Percentiles rank a stretch among this genome's conserved stretches.
Evolutionary conservation across 2,329 filamentous ascomycete species (phyloP).

Genomic region (Boeremia lycopersici): DNA sequence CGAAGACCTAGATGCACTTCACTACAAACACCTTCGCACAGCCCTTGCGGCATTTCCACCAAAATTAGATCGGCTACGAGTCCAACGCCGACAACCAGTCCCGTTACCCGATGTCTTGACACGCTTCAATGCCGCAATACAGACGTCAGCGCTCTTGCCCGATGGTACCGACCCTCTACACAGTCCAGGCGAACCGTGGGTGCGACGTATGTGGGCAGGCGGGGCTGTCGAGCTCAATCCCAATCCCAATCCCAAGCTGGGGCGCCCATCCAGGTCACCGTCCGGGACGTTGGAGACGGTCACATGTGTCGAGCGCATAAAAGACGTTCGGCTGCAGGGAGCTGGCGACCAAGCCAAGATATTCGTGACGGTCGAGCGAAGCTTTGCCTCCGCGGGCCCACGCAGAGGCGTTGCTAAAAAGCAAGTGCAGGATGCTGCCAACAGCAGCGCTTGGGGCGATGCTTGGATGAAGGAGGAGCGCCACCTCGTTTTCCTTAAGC

Average conservation of each 20-base stretch:
- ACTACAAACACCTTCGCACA: slow-evolving; percentile 65
- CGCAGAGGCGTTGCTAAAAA: too few relatives aligned
- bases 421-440: too few relatives aligned
- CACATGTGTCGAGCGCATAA: slow-evolving; percentile 53
- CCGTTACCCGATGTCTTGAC: slow-evolving; percentile 74
- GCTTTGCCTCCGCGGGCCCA: slow-evolving; percentile 46
- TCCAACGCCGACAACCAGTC: slow-evolving; percentile 4
- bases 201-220: slow-evolving; percentile 86
- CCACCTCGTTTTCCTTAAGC: slow-evolving; percentile 68
- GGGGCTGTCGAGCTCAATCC: slow-evolving; percentile 67
- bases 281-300: slow-evolving; percentile 21
- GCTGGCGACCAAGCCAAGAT: slow-evolving; percentile 56
- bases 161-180: slow-evolving; percentile 88
- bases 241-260: slow-evolving; percentile 10
- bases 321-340: slow-evolving; percentile 58
- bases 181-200: slow-evolving; percentile 73
- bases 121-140: slow-evolving; percentile 79
- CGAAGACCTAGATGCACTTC: slow-evolving; percentile 64
- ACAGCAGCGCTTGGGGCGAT: slow-evolving; percentile 30
- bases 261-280: not conserved
- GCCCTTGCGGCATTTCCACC: slow-evolving; percentile 20
- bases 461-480: slow-evolving; percentile 62
- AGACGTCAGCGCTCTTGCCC: slow-evolving; percentile 66
- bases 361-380: slow-evolving; percentile 65
- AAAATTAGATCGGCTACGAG: not conserved